Evolutionary conservation across 2,329 filamentous ascomycete genomes (phyloP).

Genomic region (Venturia pyrina): DNA sequence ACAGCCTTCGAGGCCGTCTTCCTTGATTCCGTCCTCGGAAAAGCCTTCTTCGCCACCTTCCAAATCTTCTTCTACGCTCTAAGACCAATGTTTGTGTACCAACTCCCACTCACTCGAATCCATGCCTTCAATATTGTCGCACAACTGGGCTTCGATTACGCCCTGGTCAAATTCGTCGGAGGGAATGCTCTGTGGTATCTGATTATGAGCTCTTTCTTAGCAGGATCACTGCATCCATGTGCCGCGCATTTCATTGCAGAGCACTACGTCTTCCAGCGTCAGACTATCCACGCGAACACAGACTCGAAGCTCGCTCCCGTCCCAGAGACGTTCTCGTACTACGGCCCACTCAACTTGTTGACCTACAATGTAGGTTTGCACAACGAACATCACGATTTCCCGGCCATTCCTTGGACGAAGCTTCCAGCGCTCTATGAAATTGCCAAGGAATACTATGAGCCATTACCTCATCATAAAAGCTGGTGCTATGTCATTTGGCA

Average conservation of each 20-base stretch:
- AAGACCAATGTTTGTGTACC: constrained; percentile 89
- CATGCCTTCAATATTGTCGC: constrained; percentile 71
- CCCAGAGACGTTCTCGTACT: constrained; percentile 96
- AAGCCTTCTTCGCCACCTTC: constrained; percentile 98
- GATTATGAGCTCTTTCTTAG: constrained; percentile 81
- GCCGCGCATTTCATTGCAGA: constrained; percentile 98
- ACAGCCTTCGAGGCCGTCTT: constrained; percentile 85
- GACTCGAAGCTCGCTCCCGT: constrained; percentile 38
- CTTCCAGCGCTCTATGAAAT: constrained; percentile 68
- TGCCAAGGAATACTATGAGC: constrained; percentile 84
- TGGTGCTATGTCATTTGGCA: constrained; percentile 94
- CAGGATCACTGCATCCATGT: constrained; percentile 85
- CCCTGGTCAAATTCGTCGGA: constrained; percentile 52
- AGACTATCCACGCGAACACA: constrained; percentile 21
- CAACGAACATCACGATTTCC: constrained; percentile 99
- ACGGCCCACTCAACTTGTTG: constrained; percentile 80
- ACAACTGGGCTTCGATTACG: constrained; percentile 69
- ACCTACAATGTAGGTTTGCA: constrained; percentile 97
- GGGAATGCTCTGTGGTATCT: constrained; percentile 66
- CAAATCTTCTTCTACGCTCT: constrained; percentile 98
- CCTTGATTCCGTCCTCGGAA: constrained; percentile 88
- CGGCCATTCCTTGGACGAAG: constrained; percentile 88
- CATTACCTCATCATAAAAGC: constrained; percentile 75
- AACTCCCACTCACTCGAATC: constrained; percentile 74
- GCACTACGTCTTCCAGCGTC: constrained; percentile 48